Conservation (phyloP, 768 basidiomycete species). For the Podaxis carcinomalis region DNA sequence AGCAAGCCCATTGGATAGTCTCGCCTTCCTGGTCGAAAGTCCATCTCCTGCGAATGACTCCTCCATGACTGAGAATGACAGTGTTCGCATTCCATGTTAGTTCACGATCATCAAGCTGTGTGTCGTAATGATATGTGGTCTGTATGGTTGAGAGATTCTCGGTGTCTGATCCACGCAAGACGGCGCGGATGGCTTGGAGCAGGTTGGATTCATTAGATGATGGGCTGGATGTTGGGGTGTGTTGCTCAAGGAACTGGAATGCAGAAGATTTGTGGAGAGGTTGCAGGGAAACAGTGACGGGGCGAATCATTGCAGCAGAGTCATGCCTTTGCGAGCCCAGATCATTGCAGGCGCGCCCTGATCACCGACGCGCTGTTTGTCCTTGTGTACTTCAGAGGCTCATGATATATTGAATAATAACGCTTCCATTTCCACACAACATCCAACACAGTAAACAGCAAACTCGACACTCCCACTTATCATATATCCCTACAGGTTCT, state of each 20-base stretch:
- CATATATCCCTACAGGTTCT: background rate
- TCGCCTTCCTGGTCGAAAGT: constrained; percentile 68
- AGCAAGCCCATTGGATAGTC: constrained; percentile 73
- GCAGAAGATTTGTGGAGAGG: constrained; percentile 41
- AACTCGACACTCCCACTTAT: too few relatives aligned
- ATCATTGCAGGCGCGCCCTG: background rate
- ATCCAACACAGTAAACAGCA: too few relatives aligned
- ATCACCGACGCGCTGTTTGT: background rate
- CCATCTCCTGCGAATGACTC: constrained; percentile 71
- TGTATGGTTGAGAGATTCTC: constrained; percentile 37
- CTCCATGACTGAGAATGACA: constrained; percentile 63
- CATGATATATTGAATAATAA: background rate
- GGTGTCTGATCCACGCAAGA: constrained; percentile 51
- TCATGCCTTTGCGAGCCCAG: background rate
- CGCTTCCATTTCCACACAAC: too few relatives aligned
- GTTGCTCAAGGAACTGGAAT: constrained; percentile 32
- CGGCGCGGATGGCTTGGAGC: constrained; percentile 53
- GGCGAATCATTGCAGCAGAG: constrained; percentile 6
- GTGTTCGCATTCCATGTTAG: constrained; percentile 65
- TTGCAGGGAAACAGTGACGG: constrained; percentile 37
- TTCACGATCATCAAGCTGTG: constrained; percentile 49
- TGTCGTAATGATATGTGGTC: constrained; percentile 34
- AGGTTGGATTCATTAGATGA: constrained; percentile 33
- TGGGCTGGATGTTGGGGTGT: constrained; percentile 17
- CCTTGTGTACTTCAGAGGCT: background rate